These are phyloP conservation scores for Eimeria tenella DNA, from an alignment of 169 alveolate genomes.

Conservation along the genomic window DNA sequence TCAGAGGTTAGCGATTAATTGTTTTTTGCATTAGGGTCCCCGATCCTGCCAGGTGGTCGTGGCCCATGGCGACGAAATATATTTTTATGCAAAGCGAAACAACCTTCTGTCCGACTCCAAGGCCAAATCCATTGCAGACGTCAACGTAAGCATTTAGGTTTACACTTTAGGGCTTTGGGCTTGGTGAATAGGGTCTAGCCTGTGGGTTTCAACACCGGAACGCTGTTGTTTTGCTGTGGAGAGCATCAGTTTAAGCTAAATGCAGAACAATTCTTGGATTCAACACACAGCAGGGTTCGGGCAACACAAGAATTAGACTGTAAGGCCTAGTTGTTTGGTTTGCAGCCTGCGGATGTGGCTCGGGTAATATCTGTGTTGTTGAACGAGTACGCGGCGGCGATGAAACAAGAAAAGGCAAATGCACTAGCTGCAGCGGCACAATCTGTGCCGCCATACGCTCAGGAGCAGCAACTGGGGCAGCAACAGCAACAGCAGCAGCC, in stretches of 20 bases:
- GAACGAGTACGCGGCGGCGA: not conserved
- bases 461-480: not conserved
- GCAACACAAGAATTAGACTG: not conserved
- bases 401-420: constrained; percentile 23
- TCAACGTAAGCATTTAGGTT: constrained; percentile 11
- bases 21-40: not conserved
- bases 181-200: constrained; percentile 3
- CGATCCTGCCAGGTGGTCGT: constrained; percentile 11
- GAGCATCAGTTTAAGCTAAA: too few species aligned
- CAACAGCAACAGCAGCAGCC: constrained; percentile 31
- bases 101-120: not conserved
- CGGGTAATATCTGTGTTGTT: not conserved
- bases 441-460: too few species aligned
- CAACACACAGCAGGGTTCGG: too few species aligned
- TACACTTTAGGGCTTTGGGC: not conserved
- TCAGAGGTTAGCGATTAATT: not conserved
- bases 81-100: not conserved
- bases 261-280: too few species aligned
- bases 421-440: not conserved
- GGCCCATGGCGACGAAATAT: constrained; percentile 10
- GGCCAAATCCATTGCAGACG: not conserved
- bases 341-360: constrained; percentile 37
- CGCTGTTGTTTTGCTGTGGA: not conserved
- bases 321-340: not conserved
- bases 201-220: not conserved